Conservation (phyloP, 805 yeast species). For the Ogataea zsoltii region DNA sequence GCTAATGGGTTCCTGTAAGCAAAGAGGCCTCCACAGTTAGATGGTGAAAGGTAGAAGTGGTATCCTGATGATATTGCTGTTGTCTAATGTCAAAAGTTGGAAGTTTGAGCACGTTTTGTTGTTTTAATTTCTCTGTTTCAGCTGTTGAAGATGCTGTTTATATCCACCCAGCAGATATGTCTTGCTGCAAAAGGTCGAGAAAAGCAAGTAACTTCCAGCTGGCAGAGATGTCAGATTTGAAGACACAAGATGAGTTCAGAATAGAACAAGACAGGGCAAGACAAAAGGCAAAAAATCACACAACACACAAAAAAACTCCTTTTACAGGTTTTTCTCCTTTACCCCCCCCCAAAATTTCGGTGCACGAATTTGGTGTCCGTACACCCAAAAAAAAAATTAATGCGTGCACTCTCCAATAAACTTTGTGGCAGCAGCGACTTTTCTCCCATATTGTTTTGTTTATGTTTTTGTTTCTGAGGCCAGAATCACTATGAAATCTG, state of each 20-base stretch:
- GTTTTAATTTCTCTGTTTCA: neutral
- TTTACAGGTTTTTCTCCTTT: neutral
- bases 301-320: neutral
- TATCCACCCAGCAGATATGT: conserved; percentile 6
- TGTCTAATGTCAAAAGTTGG: neutral
- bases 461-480: conserved; percentile 4
- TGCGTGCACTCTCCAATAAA: conserved; percentile 1
- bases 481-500: neutral
- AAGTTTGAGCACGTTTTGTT: conserved; percentile 3
- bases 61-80: neutral
- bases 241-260: neutral
- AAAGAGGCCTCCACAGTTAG: neutral
- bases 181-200: neutral
- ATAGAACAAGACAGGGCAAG: neutral
- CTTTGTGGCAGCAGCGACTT: neutral
- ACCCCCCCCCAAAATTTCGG: neutral
- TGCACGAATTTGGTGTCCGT: neutral
- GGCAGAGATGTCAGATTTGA: too few species aligned
- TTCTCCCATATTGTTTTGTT: conserved; percentile 1
- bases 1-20: conserved; percentile 1
- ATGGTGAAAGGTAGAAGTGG: neutral
- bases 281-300: neutral
- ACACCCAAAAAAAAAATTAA: neutral
- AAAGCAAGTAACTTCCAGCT: neutral
- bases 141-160: neutral